These are phyloP conservation scores for Remersonia thermophila DNA, from an alignment of 2,329 filamentous ascomycete genomes.

Conservation along the genomic window DNA sequence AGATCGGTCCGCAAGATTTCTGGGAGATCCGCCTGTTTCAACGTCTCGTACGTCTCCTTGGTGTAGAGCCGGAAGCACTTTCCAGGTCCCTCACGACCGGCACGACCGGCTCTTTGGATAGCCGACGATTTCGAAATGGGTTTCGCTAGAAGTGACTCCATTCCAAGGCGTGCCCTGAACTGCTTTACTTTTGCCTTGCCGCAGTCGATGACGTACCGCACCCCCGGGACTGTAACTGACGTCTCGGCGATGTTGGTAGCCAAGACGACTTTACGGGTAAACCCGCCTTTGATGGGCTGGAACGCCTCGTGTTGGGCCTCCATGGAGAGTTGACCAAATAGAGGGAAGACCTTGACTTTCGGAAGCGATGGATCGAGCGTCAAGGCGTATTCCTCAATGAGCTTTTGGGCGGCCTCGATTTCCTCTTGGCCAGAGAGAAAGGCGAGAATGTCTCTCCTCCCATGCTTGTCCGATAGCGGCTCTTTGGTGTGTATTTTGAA, in stretches of 20 bases:
- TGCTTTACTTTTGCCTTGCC: constrained; percentile 93
- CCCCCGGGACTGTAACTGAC: constrained; percentile 87
- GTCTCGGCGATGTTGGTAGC: constrained; percentile 98
- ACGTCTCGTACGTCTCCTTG: constrained; percentile 54
- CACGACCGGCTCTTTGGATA: constrained; percentile 81
- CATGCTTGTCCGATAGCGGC: constrained; percentile 58
- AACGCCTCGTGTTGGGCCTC: constrained; percentile 81
- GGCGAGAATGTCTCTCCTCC: constrained; percentile 60
- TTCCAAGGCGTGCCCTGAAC: constrained; percentile 69
- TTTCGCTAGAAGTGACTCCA: constrained; percentile 83
- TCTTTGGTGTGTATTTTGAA: constrained; percentile 81
- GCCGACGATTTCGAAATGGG: constrained; percentile 89
- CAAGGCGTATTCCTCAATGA: constrained; percentile 68
- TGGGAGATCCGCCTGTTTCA: constrained; percentile 65
- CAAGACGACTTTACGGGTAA: constrained; percentile 77
- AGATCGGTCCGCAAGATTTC: constrained; percentile 89
- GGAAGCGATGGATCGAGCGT: constrained; percentile 65
- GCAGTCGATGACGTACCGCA: constrained; percentile 81
- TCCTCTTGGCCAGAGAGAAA: constrained; percentile 91
- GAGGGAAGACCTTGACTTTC: constrained; percentile 58
- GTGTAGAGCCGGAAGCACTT: constrained; percentile 88
- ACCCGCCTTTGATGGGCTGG: constrained; percentile 54
- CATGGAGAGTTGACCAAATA: constrained; percentile 85
- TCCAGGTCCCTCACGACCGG: constrained; percentile 81
- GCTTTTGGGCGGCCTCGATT: constrained; percentile 67